A percentile compares a stretch with the other conserved stretches of the same genome.
Evolutionary conservation across 805 yeast species (phyloP).

Genomic region (Brettanomyces anomalus): DNA sequence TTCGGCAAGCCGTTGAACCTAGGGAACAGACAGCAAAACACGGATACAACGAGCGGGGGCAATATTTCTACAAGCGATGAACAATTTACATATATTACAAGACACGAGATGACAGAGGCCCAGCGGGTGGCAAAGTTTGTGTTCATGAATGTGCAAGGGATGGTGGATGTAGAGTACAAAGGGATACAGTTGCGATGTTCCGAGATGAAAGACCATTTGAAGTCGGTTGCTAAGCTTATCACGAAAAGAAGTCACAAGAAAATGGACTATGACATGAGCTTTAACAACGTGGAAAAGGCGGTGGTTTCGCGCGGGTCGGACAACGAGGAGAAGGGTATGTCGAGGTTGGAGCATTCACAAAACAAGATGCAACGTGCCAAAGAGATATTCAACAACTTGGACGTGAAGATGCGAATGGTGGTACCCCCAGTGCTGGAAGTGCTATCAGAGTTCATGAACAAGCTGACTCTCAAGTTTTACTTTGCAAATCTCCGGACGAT

Average conservation of each 20-base stretch:
- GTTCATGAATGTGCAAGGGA: constrained; percentile 15
- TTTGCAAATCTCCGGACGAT: constrained; percentile 30
- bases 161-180: constrained; percentile 17
- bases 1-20: not conserved
- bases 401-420: constrained; percentile 30
- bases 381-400: constrained; percentile 26
- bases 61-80: constrained; percentile 23
- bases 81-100: constrained; percentile 20
- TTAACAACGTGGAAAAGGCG: constrained; percentile 30
- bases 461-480: constrained; percentile 29
- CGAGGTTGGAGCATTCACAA: constrained; percentile 26
- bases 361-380: constrained; percentile 24
- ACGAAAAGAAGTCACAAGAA: constrained; percentile 37
- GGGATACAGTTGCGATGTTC: constrained; percentile 27
- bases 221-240: constrained; percentile 30
- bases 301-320: constrained; percentile 20
- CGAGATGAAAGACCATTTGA: constrained; percentile 31
- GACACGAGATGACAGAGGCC: constrained; percentile 23
- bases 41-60: constrained; percentile 12
- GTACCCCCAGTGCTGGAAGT: constrained; percentile 38
- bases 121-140: constrained; percentile 17
- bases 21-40: not conserved
- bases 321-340: constrained; percentile 30
- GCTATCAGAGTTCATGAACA: constrained; percentile 40
- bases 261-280: constrained; percentile 30